phyloP scores from a whole-genome alignment of 257 asterid genomes.

The Lycium barbarum region DNA sequence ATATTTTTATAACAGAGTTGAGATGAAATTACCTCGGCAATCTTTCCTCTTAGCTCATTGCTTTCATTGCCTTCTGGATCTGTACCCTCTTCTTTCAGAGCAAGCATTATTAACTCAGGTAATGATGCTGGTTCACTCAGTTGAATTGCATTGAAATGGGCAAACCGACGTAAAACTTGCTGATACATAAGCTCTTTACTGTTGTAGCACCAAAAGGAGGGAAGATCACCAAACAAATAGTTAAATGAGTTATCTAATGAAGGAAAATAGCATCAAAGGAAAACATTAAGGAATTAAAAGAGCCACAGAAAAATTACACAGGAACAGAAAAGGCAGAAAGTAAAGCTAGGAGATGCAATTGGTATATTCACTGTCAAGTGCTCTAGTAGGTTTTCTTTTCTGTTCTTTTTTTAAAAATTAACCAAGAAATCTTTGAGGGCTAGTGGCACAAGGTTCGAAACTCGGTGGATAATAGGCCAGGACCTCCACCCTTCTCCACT shows the following conservation, averaged over 20 bases:
- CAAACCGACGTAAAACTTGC: slow-evolving; percentile 87
- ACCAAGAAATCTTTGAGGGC: not conserved
- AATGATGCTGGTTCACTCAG: slow-evolving; percentile 90
- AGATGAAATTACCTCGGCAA: slow-evolving; percentile 69
- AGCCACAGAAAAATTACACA: slow-evolving; percentile 1
- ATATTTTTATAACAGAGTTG: not conserved
- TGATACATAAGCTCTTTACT: slow-evolving; percentile 99
- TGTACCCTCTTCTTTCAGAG: slow-evolving; percentile 83
- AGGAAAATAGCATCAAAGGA: not conserved
- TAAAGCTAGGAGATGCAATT: not conserved
- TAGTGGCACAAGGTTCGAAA: not conserved
- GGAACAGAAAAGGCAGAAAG: not conserved
- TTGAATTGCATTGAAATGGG: slow-evolving; percentile 94
- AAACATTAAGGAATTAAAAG: not conserved
- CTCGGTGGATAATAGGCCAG: not conserved
- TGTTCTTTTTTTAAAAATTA: not conserved
- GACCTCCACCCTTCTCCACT: not conserved
- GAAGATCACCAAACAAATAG: not conserved
- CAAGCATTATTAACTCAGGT: slow-evolving; percentile 72
- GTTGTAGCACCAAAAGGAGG: slow-evolving; percentile 37
- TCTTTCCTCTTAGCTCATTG: slow-evolving; percentile 75
- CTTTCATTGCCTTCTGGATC: slow-evolving; percentile 63
- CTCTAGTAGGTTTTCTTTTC: not conserved
- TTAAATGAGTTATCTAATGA: slow-evolving; percentile 26
- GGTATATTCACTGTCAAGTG: not conserved